Percentiles rank a stretch among this genome's conserved stretches.
These are phyloP conservation scores for Acanthamoeba triangularis DNA, from an alignment of 208 protist genomes.

Conservation along the genomic window DNA sequence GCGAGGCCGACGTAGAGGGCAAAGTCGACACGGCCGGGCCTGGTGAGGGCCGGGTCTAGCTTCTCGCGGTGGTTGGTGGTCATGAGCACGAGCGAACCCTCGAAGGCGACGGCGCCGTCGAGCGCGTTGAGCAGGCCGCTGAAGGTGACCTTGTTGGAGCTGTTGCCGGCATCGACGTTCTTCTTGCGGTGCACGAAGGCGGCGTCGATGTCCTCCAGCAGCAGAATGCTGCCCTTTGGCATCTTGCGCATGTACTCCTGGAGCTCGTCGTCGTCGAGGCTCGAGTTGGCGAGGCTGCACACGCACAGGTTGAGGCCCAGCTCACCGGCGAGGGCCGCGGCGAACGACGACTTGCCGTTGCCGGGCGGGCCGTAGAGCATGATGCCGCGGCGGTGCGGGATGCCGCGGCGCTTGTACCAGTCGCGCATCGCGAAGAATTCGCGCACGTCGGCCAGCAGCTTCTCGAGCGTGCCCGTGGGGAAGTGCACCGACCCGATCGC, in stretches of 20 bases:
- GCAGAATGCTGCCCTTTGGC: constrained; percentile 93
- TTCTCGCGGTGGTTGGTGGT: too few species aligned
- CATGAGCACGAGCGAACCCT: too few species aligned
- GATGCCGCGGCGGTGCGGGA: neutral
- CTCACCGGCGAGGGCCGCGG: constrained; percentile 94
- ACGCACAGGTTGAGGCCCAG: constrained; percentile 95
- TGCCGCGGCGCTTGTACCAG: neutral
- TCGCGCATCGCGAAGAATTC: neutral
- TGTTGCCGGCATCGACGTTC: neutral
- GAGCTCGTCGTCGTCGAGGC: constrained; percentile 14
- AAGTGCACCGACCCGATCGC: constrained; percentile 13
- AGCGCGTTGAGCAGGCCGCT: too few species aligned
- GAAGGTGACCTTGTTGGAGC: constrained; percentile 89
- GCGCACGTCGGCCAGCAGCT: neutral
- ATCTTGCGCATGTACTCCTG: constrained; percentile 93
- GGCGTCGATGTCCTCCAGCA: constrained; percentile 97
- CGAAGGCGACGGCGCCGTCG: too few species aligned
- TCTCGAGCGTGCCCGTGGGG: neutral
- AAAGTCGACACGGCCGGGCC: too few species aligned
- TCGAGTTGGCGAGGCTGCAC: constrained; percentile 81
- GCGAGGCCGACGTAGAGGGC: too few species aligned
- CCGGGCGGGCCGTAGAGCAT: constrained; percentile 49
- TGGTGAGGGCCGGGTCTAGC: too few species aligned
- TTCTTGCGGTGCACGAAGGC: constrained; percentile 91
- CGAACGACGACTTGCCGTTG: constrained; percentile 17